Evolutionary conservation across 192 early-diverging fungal genomes (phyloP), one percentile per base, ranked within the genome.

Genomic region (Paraglomus occultum): DNA sequence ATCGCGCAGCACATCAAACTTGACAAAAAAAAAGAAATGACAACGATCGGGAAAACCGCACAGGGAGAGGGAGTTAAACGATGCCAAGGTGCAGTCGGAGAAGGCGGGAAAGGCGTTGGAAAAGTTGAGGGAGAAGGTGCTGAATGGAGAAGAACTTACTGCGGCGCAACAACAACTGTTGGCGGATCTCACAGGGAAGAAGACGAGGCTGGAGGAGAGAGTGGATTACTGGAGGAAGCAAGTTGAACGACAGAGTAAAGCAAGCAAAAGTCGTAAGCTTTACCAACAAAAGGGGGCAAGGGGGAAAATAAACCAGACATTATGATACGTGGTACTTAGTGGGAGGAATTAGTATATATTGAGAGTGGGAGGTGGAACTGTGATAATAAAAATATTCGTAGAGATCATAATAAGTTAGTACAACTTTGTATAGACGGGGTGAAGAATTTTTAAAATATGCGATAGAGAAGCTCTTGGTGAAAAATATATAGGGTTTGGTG

Each of bases 371-470:
- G 48, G 22, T 62, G 44, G 60, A 46, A 40, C 14, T 43, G 20
- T 6, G 23, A 42, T 8, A 22, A 10, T 0, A 45, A 8, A 62
- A 62, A 62, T 47, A 45, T 22, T 22, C 8, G 23, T 45, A 0
- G 48, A 11, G 60, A 62, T 62, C 60, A 62, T 62, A 62, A 62
- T 4, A 62, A 62, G 44, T 62, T 62, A 17, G 60, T 22, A 47
- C 60, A 22, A 8, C 10, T 62, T 6, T 46, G 44, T 10, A 5
- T 46, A 47, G 44, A 62, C 14, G 17, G 60, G 4, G 39, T 6
- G 44, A 46, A 3, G n/a, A 38, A 65, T 51, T 17, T 51, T 8
- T 1, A 39, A 23, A 51, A 63, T 31, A 22, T 48, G 2, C 5
- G 23, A 51, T 18, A 51, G 51, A 39, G 17, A 51, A 39, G 31